Conservation (phyloP, 2,329 filamentous ascomycete genomes). For the Nemania sp. region DNA sequence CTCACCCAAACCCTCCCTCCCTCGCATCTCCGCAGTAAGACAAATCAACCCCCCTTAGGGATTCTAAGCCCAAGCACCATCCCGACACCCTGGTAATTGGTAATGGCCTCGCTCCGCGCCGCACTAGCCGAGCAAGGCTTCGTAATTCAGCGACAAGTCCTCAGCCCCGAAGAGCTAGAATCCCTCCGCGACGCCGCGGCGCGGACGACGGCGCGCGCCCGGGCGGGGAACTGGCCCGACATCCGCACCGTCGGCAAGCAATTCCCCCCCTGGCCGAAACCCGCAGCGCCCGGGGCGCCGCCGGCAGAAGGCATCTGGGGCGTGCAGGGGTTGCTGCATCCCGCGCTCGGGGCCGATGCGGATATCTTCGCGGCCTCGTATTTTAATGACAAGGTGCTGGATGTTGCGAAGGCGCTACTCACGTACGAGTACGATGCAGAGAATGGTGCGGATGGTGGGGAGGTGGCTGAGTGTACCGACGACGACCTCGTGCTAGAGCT, state of each 20-base stretch:
- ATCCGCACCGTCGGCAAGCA: slow-evolving; percentile 89
- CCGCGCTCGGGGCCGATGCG: slow-evolving; percentile 69
- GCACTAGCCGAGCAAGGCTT: slow-evolving; percentile 71
- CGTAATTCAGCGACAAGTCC: slow-evolving; percentile 75
- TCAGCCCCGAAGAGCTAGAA: slow-evolving; percentile 67
- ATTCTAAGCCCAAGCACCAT: neutral
- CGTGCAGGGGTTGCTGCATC: slow-evolving; percentile 86
- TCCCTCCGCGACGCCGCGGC: slow-evolving; percentile 70
- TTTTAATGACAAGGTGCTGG: slow-evolving; percentile 74
- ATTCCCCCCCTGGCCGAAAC: slow-evolving; percentile 84
- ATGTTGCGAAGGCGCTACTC: slow-evolving; percentile 74
- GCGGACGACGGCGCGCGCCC: slow-evolving; percentile 65
- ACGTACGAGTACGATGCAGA: slow-evolving; percentile 45
- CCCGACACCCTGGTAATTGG: neutral
- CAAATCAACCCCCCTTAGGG: neutral
- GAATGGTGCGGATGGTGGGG: slow-evolving; percentile 43
- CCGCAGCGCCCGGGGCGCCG: slow-evolving; percentile 57
- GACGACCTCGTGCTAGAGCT: slow-evolving; percentile 83
- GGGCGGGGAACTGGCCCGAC: slow-evolving; percentile 80
- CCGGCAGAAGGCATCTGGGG: slow-evolving; percentile 80
- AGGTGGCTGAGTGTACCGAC: slow-evolving; percentile 50
- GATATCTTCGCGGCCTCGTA: slow-evolving; percentile 75
- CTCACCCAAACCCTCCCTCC: too few relatives aligned
- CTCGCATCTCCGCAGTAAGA: too few relatives aligned
- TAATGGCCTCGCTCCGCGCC: slow-evolving; percentile 32